These are phyloP conservation scores for Plantago elongata DNA, from an alignment of 257 asterid species.

Conservation along the genomic window DNA sequence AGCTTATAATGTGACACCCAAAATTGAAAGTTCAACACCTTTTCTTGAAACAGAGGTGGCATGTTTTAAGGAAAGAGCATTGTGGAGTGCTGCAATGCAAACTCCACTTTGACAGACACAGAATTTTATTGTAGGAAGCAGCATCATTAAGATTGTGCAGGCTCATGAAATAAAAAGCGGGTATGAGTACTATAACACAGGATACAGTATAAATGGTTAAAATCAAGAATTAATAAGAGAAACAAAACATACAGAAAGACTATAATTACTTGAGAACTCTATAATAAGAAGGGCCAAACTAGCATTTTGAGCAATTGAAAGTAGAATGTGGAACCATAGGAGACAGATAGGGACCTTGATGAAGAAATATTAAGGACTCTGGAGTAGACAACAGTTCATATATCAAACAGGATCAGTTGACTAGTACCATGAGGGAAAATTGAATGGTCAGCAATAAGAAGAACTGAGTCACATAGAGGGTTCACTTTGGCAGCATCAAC, in stretches of 20 bases:
- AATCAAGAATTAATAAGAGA: background rate
- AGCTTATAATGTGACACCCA: too few relatives aligned
- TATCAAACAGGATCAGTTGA: background rate
- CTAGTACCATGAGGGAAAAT: constrained; percentile 70
- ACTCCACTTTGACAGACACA: too few relatives aligned
- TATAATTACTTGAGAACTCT: background rate
- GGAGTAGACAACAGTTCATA: too few relatives aligned
- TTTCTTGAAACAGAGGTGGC: too few relatives aligned
- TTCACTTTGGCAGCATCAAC: constrained; percentile 80
- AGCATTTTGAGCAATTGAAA: background rate
- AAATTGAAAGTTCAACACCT: too few relatives aligned
- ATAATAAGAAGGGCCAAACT: background rate
- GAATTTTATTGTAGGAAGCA: too few relatives aligned
- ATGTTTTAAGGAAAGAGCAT: too few relatives aligned
- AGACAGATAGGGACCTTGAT: too few relatives aligned
- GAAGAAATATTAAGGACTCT: too few relatives aligned
- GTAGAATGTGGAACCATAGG: too few relatives aligned
- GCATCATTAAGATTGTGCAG: background rate
- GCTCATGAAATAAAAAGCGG: constrained; percentile 9
- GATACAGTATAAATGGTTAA: constrained; percentile 5
- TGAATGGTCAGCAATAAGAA: constrained; percentile 85
- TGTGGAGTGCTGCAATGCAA: too few relatives aligned
- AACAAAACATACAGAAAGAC: too few relatives aligned
- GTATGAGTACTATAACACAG: background rate
- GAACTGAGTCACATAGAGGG: constrained; percentile 62